Evolutionary conservation across 164 flowering plant genomes (phyloP).

Genomic region (Saururus chinensis): DNA sequence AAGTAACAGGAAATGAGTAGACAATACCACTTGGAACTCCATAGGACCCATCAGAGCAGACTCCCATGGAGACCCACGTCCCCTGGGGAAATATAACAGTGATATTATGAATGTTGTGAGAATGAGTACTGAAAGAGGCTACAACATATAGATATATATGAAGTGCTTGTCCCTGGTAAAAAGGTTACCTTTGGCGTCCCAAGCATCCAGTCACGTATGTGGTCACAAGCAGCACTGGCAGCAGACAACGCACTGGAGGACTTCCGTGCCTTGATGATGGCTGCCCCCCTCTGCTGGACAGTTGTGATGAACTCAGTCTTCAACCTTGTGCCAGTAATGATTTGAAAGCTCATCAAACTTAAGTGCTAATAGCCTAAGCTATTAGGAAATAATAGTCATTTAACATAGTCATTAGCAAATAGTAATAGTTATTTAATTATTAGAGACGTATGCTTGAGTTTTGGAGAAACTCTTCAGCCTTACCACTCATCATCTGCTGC

Average conservation of each 20-base stretch:
- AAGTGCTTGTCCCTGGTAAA: neutral
- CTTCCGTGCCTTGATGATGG: slow-evolving; percentile 71
- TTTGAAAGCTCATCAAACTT: neutral
- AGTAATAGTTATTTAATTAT: no score
- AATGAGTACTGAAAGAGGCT: neutral
- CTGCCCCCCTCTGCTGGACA: slow-evolving; percentile 80
- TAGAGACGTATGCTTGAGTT: neutral
- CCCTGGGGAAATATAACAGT: slow-evolving; percentile 32
- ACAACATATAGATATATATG: neutral
- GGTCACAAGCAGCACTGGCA: slow-evolving; percentile 91
- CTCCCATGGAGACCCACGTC: slow-evolving; percentile 92
- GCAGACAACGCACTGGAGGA: slow-evolving; percentile 88
- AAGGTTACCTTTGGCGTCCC: slow-evolving; percentile 68
- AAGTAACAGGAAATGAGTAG: slow-evolving; percentile 89
- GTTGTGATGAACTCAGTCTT: slow-evolving; percentile 57
- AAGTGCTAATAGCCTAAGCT: no score
- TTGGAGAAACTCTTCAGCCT: neutral
- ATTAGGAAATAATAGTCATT: no score
- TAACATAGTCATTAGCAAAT: no score
- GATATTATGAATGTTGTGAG: no score
- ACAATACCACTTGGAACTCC: slow-evolving; percentile 59
- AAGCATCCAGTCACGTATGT: slow-evolving; percentile 72
- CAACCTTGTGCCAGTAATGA: slow-evolving; percentile 28
- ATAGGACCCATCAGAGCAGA: slow-evolving; percentile 85
- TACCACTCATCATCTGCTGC: slow-evolving; percentile 69